Conservation (phyloP, 306 rosid species). For the Pyrus bretschneideri region DNA sequence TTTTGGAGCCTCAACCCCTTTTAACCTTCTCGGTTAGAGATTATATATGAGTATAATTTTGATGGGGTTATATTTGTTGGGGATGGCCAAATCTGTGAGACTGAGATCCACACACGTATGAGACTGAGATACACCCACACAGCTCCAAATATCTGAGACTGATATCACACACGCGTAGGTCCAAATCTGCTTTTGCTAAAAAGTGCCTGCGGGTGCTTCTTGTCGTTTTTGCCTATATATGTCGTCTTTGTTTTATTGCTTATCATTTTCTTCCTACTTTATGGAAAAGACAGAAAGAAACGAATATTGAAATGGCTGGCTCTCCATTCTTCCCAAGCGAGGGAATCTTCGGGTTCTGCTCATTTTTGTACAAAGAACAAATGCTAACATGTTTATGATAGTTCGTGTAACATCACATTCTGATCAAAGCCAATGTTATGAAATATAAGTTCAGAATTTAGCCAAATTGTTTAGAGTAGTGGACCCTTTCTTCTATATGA, state of each 20-base stretch:
- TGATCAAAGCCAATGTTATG: background rate
- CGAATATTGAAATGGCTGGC: background rate
- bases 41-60: too few relatives aligned
- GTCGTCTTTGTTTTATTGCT: background rate
- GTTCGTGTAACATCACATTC: background rate
- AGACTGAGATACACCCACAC: too few relatives aligned
- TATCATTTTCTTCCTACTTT: background rate
- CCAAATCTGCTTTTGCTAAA: background rate
- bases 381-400: background rate
- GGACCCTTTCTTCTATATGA: too few relatives aligned
- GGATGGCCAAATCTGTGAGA: too few relatives aligned
- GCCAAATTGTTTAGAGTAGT: too few relatives aligned
- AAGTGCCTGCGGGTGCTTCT: background rate
- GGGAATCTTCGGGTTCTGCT: background rate
- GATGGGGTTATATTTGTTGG: too few relatives aligned
- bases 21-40: accelerated
- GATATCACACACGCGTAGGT: too few relatives aligned
- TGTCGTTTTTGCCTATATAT: conserved; percentile 1
- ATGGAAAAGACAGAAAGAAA: background rate
- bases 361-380: too few relatives aligned
- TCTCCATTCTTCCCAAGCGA: background rate
- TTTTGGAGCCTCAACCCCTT: too few relatives aligned
- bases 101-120: too few relatives aligned
- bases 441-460: too few relatives aligned
- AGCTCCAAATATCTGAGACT: too few relatives aligned